Evolutionary conservation across 768 basidiomycete species (phyloP), one percentile per base, ranked within the genome.

Genomic region (Chiua virens): DNA sequence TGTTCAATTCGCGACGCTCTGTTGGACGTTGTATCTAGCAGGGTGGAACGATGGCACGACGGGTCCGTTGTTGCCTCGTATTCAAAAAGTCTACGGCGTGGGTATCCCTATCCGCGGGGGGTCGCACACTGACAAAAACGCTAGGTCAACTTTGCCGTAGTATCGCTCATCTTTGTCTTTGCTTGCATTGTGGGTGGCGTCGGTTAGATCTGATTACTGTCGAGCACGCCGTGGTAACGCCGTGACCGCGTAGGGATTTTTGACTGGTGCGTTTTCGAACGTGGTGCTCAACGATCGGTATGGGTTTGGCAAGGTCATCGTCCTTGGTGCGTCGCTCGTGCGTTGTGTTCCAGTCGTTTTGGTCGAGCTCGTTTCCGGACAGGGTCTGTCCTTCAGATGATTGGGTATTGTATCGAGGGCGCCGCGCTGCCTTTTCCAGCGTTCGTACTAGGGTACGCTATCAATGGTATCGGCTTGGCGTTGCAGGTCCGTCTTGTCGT

Each of bases 381-480:
- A 68, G 71, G 64, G 10, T 64, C 69, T 6, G 20, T 63, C 3
- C 52, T 61, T 25, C 71, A 73, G 54, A 47, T 69, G 3, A 54
- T 67, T 17, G 66, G 55, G 5, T 73, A 71, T 47, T 45, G 60
- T 9, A 65, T 79, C 20, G 70, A 74, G 47, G 70, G 70, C n/a
- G 65, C 73, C 22, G 70, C 74, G 8, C 66, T 70, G 8, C 79
- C 79, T 5, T 81, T 75, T 53, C 78, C 77, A 1, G 61, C 73
- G 2, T 73, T 79, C 47, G 70, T 73, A 30, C 52, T 76, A 20
- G 70, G 72, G 0, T 80, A 71, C 54, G 55, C 64, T 21, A 57
- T 79, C 49, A 73, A 72, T n/a, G 79, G 79, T 1, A 62, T 78
- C 25, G 77, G 75, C 13, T 52, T 77, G 50, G 74, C 79, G 20